A percentile compares a stretch with the other conserved stretches of the same genome.
Conservation (phyloP, 352 stramenopile genomes). For the Ophiocytium majus region DNA sequence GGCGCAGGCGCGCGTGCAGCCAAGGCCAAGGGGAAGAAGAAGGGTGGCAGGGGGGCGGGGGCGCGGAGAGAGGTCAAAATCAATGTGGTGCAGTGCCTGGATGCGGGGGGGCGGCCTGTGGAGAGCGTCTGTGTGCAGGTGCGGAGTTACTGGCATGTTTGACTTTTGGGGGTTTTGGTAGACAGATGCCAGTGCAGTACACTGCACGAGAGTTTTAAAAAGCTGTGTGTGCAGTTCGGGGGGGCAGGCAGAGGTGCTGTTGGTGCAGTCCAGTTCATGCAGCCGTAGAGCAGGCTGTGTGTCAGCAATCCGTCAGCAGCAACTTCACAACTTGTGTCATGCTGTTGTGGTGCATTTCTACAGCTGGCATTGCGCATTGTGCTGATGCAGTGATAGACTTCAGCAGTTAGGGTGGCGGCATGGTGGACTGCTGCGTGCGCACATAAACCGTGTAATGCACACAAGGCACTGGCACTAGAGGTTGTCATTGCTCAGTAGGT, state of each 20-base stretch:
- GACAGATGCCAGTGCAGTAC: too few relatives aligned
- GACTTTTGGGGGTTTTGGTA: neutral
- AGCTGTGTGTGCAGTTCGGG: too few relatives aligned
- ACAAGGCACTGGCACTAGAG: too few relatives aligned
- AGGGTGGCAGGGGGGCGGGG: neutral
- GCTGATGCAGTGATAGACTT: too few relatives aligned
- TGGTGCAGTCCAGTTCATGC: neutral
- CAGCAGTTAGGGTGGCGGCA: too few relatives aligned
- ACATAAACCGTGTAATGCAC: too few relatives aligned
- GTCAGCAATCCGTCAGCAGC: neutral
- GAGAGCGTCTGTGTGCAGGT: slow-evolving; percentile 55
- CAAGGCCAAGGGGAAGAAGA: neutral
- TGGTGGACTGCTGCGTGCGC: too few relatives aligned
- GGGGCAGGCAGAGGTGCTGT: neutral
- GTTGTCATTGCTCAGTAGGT: too few relatives aligned
- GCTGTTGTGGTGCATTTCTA: too few relatives aligned
- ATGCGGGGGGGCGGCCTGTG: slow-evolving; percentile 37
- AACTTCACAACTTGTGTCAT: too few relatives aligned
- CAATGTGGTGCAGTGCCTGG: slow-evolving; percentile 54
- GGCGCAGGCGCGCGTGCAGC: neutral
- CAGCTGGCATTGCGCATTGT: too few relatives aligned
- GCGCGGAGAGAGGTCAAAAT: slow-evolving; percentile 42
- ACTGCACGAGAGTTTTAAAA: too few relatives aligned
- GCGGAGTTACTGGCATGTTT: neutral
- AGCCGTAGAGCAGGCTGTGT: neutral